Evolutionary conservation across 2,329 filamentous ascomycete species (phyloP).

Genomic region (Tolypocladium capitatum): DNA sequence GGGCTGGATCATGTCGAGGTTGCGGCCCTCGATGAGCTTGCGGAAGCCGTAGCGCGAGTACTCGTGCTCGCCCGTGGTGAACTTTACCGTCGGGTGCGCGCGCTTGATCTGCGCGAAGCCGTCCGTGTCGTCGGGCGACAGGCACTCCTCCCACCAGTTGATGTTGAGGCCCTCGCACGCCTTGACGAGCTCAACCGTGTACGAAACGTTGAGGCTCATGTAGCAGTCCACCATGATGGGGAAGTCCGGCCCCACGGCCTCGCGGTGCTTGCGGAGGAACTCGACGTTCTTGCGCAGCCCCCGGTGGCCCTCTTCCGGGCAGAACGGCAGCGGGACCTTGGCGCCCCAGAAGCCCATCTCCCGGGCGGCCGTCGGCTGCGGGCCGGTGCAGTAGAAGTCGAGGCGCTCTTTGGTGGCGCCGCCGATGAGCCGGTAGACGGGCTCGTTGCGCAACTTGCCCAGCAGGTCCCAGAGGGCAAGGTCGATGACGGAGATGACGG

Average conservation of each 20-base stretch:
- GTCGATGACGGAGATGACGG: conserved; percentile 89
- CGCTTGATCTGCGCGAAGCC: conserved; percentile 83
- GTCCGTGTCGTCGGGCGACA: conserved; percentile 83
- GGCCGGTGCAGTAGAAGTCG: conserved; percentile 90
- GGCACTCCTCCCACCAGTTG: conserved; percentile 95
- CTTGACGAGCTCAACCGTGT: conserved; percentile 84
- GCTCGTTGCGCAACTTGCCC: conserved; percentile 82
- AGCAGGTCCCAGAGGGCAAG: conserved; percentile 85
- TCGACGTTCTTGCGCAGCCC: conserved; percentile 83
- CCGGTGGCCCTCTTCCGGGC: conserved; percentile 71
- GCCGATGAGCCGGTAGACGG: conserved; percentile 88
- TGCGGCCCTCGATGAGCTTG: conserved; percentile 81
- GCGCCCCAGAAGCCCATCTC: conserved; percentile 81
- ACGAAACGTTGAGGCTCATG: conserved; percentile 86
- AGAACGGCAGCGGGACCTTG: conserved; percentile 83
- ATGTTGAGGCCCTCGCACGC: conserved; percentile 73
- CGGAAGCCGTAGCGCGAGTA: conserved; percentile 92
- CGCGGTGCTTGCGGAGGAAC: conserved; percentile 73
- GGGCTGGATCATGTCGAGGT: conserved; percentile 87
- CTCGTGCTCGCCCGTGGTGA: conserved; percentile 93
- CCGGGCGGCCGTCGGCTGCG: conserved; percentile 67
- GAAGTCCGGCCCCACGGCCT: conserved; percentile 77
- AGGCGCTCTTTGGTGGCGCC: conserved; percentile 74
- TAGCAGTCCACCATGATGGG: conserved; percentile 94
- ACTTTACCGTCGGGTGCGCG: conserved; percentile 80